phyloP scores from a whole-genome alignment of 2,329 filamentous ascomycete genomes.

The Aspergillus sp. region DNA sequence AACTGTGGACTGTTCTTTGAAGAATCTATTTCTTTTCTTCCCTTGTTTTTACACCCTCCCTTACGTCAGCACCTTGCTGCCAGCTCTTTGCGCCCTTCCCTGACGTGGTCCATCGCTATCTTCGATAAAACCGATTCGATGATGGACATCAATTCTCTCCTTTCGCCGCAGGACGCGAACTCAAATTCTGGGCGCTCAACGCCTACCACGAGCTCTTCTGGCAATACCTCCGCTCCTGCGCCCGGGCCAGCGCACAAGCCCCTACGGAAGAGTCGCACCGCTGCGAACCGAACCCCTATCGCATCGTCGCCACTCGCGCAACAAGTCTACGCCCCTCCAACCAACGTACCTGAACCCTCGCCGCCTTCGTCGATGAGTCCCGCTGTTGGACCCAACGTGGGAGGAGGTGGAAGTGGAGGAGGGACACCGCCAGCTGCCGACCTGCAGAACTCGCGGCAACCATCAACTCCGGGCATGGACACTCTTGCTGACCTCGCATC shows the following conservation, averaged over 20 bases:
- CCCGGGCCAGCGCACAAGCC: constrained; percentile 36
- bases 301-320: constrained; percentile 44
- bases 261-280: constrained; percentile 36
- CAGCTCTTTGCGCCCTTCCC: constrained; percentile 17
- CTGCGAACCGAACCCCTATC: constrained; percentile 33
- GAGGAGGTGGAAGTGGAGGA: constrained; percentile 31
- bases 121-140: constrained; percentile 14
- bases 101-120: constrained; percentile 16
- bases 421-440: constrained; percentile 38
- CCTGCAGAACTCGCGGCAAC: constrained; percentile 37
- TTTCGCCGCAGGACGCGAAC: constrained; percentile 45
- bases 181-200: constrained; percentile 37
- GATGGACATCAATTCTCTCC: constrained; percentile 50
- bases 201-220: constrained; percentile 24
- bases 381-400: constrained; percentile 24
- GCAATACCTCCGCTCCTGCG: constrained; percentile 26
- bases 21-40: constrained; percentile 10
- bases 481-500: constrained; percentile 49
- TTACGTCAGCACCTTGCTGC: constrained; percentile 14
- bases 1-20: constrained; percentile 29
- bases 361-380: constrained; percentile 37
- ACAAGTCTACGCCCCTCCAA: constrained; percentile 40
- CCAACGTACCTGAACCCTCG: constrained; percentile 36
- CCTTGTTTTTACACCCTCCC: constrained; percentile 2
- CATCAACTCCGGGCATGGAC: constrained; percentile 50